Percentiles rank a stretch among this genome's conserved stretches.
phyloP scores from a whole-genome alignment of 495 filamentous ascomycete genomes.

The Trichoderma asperelloides region DNA sequence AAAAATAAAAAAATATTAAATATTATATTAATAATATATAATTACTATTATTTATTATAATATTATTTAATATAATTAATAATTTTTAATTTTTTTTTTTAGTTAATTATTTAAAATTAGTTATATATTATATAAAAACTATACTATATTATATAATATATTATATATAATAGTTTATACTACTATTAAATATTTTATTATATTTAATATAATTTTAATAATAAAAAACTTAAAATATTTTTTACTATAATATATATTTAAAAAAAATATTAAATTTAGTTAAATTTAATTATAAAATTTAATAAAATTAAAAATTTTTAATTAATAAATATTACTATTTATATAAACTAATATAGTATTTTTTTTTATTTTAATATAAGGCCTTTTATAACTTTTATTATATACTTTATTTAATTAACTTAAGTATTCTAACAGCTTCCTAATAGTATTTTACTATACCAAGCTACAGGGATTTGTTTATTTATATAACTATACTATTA shows the following conservation, averaged over 20 bases:
- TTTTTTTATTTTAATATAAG: slow-evolving; percentile 5
- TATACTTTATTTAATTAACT: not conserved
- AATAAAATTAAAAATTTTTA: not conserved
- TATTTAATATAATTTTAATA: not conserved
- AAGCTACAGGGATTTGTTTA: too few species aligned
- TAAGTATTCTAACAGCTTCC: slow-evolving; percentile 2
- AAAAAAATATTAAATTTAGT: too few species aligned
- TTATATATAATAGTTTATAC: slow-evolving; percentile 5
- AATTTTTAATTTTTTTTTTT: too few species aligned
- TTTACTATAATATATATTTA: too few species aligned
- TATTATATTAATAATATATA: slow-evolving; percentile 1
- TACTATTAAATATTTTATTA: not conserved
- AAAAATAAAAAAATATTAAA: not conserved
- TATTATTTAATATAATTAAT: too few species aligned
- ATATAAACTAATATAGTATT: not conserved
- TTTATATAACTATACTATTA: slow-evolving; percentile 2
- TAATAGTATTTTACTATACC: not conserved
- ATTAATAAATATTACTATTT: not conserved
- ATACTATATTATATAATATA: not conserved
- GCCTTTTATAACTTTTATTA: not conserved
- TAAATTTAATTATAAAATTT: not conserved
- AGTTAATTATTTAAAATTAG: too few species aligned
- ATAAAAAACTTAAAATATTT: not conserved
- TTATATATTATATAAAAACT: too few species aligned
- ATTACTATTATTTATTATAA: not conserved